Evolutionary conservation across 2,329 filamentous ascomycete species (phyloP).

Genomic region (Annulohypoxylon truncatum): DNA sequence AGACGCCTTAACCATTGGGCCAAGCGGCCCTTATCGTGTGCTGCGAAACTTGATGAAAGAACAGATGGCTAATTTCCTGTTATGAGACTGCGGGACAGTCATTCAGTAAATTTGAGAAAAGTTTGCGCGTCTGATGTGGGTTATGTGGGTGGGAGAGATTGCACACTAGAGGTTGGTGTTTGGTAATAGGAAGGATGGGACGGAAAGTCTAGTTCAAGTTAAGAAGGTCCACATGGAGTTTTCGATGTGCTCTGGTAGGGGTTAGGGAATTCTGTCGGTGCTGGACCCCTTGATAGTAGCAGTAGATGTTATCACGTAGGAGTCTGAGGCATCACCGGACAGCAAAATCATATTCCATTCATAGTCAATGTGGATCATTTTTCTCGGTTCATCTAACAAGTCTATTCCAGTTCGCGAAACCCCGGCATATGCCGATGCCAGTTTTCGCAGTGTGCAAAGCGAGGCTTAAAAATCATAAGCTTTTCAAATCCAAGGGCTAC

Average conservation of each 20-base stretch:
- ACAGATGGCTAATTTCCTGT: too few species aligned
- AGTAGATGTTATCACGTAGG: neutral
- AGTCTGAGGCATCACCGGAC: neutral
- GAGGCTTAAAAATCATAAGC: conserved; percentile 7
- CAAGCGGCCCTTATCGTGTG: conserved; percentile 5
- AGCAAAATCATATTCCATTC: neutral
- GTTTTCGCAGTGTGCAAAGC: conserved; percentile 13
- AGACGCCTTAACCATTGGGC: conserved; percentile 39
- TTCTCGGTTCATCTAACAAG: conserved; percentile 27
- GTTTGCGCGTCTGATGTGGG: neutral
- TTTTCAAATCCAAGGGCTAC: conserved; percentile 34
- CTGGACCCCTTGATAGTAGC: neutral
- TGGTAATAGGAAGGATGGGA: neutral
- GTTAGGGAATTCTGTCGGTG: neutral
- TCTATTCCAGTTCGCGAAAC: conserved; percentile 25
- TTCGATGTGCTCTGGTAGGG: neutral
- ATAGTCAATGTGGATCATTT: neutral
- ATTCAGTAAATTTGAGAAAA: neutral
- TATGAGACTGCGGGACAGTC: neutral
- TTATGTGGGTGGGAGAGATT: neutral
- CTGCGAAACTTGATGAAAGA: neutral
- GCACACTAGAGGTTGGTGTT: neutral
- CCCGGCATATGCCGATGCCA: conserved; percentile 3
- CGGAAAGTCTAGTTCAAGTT: neutral
- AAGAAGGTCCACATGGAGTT: neutral